Evolutionary conservation across 176 grass and related monocot genomes (phyloP).

Genomic region (Thalia dealbata): DNA sequence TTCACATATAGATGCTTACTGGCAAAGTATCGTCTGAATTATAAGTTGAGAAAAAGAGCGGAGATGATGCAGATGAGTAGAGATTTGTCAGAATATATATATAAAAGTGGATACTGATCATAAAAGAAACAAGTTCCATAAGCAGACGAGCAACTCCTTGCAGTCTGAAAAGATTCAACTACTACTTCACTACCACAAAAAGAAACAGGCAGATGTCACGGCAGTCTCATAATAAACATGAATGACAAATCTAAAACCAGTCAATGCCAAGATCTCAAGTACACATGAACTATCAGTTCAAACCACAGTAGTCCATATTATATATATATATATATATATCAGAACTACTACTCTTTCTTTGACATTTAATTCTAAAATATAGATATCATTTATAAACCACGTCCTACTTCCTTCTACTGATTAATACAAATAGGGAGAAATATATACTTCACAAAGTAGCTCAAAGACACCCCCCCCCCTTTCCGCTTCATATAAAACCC

Average conservation of each 20-base stretch:
- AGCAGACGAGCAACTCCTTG: not conserved
- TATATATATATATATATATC: not conserved
- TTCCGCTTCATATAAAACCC: not conserved
- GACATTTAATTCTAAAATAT: not conserved
- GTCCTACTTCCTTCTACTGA: not conserved
- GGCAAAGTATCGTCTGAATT: too few relatives aligned
- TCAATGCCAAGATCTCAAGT: not conserved
- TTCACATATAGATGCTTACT: too few relatives aligned
- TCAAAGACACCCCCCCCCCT: not conserved
- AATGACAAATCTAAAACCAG: not conserved
- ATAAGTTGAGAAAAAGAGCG: too few relatives aligned
- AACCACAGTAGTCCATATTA: too few relatives aligned
- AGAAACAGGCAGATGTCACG: not conserved
- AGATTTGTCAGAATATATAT: too few relatives aligned
- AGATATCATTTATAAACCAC: not conserved
- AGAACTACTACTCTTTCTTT: not conserved
- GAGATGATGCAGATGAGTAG: too few relatives aligned
- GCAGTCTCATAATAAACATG: not conserved
- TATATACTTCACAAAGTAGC: not conserved
- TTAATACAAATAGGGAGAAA: not conserved
- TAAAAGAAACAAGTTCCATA: not conserved
- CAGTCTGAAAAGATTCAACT: not conserved
- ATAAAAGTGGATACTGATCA: too few relatives aligned
- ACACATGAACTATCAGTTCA: slow-evolving; percentile 2
- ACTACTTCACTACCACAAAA: slow-evolving; percentile 1